phyloP scores from a whole-genome alignment of 148 eudicot species.

The Amaranthus hypochondriacus region DNA sequence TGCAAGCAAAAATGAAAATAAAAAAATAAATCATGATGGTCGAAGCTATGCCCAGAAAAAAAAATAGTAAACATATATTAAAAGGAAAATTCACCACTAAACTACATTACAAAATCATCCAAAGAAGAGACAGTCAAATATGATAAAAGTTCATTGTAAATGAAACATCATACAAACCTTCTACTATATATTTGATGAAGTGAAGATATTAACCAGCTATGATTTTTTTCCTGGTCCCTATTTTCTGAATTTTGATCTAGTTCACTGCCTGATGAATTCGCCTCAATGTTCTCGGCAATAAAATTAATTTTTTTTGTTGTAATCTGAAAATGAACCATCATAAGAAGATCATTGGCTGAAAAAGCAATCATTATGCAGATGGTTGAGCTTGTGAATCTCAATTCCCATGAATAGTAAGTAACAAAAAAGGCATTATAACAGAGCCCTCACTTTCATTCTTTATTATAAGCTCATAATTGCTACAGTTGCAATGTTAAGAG shows the following conservation, averaged over 20 bases:
- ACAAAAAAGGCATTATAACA: not conserved
- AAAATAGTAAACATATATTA: not conserved
- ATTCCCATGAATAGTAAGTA: not conserved
- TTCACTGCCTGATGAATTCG: constrained; percentile 38
- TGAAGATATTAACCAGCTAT: constrained; percentile 81
- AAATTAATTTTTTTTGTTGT: constrained; percentile 85
- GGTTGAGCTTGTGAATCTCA: not conserved
- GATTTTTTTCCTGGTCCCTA: constrained; percentile 65
- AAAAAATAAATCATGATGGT: not conserved
- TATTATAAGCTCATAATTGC: not conserved
- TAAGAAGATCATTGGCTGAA: too few relatives aligned
- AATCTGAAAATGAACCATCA: constrained; percentile 43
- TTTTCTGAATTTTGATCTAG: constrained; percentile 34
- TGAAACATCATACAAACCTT: constrained; percentile 49
- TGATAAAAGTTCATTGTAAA: constrained; percentile 5
- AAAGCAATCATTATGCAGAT: too few relatives aligned
- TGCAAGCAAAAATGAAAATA: constrained; percentile 29
- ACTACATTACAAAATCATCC: not conserved
- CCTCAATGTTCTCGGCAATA: constrained; percentile 64
- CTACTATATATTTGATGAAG: constrained; percentile 97
- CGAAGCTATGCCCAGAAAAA: constrained; percentile 1
- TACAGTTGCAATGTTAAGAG: not conserved
- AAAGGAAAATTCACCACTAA: not conserved
- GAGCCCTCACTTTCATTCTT: constrained; percentile 1
- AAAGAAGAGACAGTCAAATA: not conserved